A percentile compares a stretch with the other conserved stretches of the same genome.
These are phyloP conservation scores for Aspergillus tubingensis DNA, from an alignment of 2,329 filamentous ascomycete species.

Conservation along the genomic window DNA sequence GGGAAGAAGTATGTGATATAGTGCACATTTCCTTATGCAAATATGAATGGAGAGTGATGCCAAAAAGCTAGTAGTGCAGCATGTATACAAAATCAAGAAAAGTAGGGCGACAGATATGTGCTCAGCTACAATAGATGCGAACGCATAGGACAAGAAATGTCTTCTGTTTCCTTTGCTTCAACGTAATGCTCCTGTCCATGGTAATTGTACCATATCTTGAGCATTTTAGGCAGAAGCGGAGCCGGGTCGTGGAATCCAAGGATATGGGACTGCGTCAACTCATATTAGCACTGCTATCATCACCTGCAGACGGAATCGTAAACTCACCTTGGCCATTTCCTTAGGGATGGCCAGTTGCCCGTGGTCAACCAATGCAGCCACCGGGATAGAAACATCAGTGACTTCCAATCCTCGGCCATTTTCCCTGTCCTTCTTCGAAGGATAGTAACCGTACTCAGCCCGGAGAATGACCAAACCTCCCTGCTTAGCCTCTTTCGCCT, in stretches of 20 bases:
- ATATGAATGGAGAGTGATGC: not conserved
- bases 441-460: constrained; percentile 45
- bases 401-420: constrained; percentile 28
- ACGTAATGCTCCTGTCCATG: constrained; percentile 40
- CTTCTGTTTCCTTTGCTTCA: constrained; percentile 41
- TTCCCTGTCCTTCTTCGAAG: constrained; percentile 29
- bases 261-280: constrained; percentile 40
- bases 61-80: not conserved
- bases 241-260: constrained; percentile 49
- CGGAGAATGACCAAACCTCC: constrained; percentile 43
- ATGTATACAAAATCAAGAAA: not conserved
- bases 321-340: constrained; percentile 38
- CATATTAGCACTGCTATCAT: constrained; percentile 13
- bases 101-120: not conserved
- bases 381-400: constrained; percentile 46
- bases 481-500: constrained; percentile 36
- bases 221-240: constrained; percentile 42
- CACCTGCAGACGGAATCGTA: not conserved
- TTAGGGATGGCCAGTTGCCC: constrained; percentile 43
- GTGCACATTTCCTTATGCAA: not conserved
- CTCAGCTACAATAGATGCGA: constrained; percentile 31
- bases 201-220: constrained; percentile 48
- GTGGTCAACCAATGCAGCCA: constrained; percentile 48
- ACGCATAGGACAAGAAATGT: constrained; percentile 42
- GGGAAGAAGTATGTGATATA: not conserved